Conservation (phyloP, 2,329 filamentous ascomycete genomes). For the Penicillium sp. region DNA sequence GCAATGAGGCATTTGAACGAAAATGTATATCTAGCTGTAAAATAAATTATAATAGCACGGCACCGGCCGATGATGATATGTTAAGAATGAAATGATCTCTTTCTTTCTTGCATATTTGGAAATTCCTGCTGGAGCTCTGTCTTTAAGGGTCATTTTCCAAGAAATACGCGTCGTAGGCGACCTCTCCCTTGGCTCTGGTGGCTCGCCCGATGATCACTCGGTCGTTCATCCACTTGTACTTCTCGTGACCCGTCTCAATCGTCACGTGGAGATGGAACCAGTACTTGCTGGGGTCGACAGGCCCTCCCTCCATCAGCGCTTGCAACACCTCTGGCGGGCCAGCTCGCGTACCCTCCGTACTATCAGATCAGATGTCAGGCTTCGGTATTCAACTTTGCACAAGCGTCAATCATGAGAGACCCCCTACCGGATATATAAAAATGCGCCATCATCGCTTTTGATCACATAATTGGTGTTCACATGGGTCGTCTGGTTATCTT, state of each 20-base stretch:
- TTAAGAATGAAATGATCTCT: not conserved
- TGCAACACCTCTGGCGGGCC: conserved; percentile 28
- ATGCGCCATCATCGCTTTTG: conserved; percentile 29
- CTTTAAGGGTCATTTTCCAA: conserved; percentile 22
- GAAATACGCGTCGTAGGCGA: conserved; percentile 32
- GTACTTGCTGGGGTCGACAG: conserved; percentile 26
- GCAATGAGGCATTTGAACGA: conserved; percentile 7
- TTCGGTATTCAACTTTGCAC: not conserved
- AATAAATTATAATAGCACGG: conserved; percentile 16
- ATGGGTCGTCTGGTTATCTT: conserved; percentile 30
- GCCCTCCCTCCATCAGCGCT: conserved; percentile 29
- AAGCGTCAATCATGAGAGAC: not conserved
- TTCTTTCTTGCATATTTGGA: no score
- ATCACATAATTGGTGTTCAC: conserved; percentile 31
- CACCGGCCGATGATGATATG: not conserved
- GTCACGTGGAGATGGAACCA: conserved; percentile 33
- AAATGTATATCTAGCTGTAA: conserved; percentile 18
- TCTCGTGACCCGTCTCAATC: conserved; percentile 28
- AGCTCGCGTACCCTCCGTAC: conserved; percentile 30
- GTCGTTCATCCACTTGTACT: conserved; percentile 31
- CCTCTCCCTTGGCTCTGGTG: conserved; percentile 27
- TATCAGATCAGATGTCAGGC: not conserved
- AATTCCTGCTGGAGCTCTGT: no score
- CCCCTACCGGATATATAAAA: conserved; percentile 27
- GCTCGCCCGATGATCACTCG: conserved; percentile 29